Conservation (phyloP, 805 yeast species). For the Barnettozyma populi region DNA sequence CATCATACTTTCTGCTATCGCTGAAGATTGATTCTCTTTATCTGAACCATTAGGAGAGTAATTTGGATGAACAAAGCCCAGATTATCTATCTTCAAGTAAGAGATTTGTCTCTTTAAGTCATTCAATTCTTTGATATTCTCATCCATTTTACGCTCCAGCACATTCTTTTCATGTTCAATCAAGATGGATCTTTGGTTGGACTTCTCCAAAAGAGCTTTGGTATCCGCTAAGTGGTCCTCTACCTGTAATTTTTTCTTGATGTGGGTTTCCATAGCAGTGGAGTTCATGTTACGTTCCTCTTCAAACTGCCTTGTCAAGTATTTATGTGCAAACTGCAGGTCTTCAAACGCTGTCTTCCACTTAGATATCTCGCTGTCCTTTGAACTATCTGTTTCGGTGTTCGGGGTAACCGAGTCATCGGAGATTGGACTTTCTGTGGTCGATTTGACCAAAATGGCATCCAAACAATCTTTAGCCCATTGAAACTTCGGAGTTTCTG, state of each 20-base stretch:
- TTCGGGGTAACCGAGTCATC: not conserved
- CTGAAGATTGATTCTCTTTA: constrained; percentile 9
- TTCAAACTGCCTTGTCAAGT: constrained; percentile 61
- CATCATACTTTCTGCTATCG: not conserved
- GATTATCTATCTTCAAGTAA: constrained; percentile 27
- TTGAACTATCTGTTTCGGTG: not conserved
- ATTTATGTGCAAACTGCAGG: constrained; percentile 65
- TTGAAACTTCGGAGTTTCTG: constrained; percentile 11
- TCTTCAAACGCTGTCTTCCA: constrained; percentile 60
- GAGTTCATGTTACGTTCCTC: constrained; percentile 54
- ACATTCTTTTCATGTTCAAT: constrained; percentile 33
- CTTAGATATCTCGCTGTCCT: constrained; percentile 17
- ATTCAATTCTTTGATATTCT: constrained; percentile 35
- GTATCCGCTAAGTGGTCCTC: constrained; percentile 45
- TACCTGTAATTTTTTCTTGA: constrained; percentile 43
- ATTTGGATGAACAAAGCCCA: constrained; percentile 16
- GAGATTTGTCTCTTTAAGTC: constrained; percentile 42
- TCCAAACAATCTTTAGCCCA: constrained; percentile 26
- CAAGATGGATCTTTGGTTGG: constrained; percentile 31
- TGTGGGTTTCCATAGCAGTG: constrained; percentile 46
- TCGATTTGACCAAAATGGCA: constrained; percentile 5
- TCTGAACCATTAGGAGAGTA: constrained; percentile 9
- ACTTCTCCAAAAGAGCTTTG: constrained; percentile 31
- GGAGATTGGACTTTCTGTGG: not conserved
- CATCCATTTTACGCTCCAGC: constrained; percentile 24